A percentile compares a stretch with the other conserved stretches of the same genome.
These are phyloP conservation scores for Populus hybrid DNA, from an alignment of 441 rosid species.

Conservation along the genomic window DNA sequence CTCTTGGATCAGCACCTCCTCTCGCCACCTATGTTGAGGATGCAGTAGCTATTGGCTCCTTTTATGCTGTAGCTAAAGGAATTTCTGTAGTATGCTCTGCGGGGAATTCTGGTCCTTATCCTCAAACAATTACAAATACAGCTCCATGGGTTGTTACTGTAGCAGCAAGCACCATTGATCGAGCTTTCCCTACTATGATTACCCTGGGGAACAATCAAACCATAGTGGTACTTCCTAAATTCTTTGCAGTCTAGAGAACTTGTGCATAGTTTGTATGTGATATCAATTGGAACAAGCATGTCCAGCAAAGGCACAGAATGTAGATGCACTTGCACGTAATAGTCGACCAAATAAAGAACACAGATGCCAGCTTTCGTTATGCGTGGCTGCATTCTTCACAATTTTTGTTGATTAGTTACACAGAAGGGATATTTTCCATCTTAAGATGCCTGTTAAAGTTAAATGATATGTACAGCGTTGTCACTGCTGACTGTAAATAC, in stretches of 20 bases:
- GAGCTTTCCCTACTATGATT: conserved; percentile 40
- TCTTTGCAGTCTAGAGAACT: neutral
- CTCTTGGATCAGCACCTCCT: conserved; percentile 47
- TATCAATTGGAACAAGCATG: no score
- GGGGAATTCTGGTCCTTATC: conserved; percentile 52
- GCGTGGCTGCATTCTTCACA: neutral
- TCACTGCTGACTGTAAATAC: no score
- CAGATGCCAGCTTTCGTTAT: neutral
- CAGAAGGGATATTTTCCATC: neutral
- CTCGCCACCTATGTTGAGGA: conserved; percentile 45
- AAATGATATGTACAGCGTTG: neutral
- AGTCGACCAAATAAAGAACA: neutral
- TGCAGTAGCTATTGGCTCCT: conserved; percentile 42
- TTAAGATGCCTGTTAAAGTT: neutral
- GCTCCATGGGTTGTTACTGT: conserved; percentile 58
- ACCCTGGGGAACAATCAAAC: conserved; percentile 49
- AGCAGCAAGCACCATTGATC: conserved; percentile 12
- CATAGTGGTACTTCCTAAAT: conserved; percentile 28
- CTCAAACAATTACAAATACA: conserved; percentile 39
- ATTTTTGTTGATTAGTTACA: neutral
- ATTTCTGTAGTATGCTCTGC: conserved; percentile 46
- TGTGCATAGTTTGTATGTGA: neutral
- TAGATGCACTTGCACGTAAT: neutral
- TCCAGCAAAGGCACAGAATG: neutral
- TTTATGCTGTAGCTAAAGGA: conserved; percentile 51